Evolutionary conservation across 2,329 filamentous ascomycete species (phyloP).

Genomic region (Trichothecium roseum): DNA sequence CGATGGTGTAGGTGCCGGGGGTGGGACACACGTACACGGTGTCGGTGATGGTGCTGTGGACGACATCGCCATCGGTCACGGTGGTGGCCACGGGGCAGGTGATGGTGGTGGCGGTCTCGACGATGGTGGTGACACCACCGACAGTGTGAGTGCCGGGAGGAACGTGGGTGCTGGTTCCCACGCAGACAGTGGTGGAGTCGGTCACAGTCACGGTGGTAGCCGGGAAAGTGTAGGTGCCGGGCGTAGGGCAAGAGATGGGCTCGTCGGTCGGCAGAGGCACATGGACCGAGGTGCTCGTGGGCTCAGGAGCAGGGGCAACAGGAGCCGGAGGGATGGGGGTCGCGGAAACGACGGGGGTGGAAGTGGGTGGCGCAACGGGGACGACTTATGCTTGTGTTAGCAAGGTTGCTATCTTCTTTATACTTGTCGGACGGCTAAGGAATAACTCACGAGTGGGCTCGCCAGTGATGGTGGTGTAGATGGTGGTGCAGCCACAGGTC

Average conservation of each 20-base stretch:
- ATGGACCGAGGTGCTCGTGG: constrained; percentile 15
- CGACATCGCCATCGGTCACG: constrained; percentile 41
- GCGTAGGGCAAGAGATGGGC: constrained; percentile 46
- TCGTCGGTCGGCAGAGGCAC: constrained; percentile 39
- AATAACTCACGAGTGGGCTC: constrained; percentile 47
- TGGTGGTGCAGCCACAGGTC: constrained; percentile 56
- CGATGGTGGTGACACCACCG: constrained; percentile 63
- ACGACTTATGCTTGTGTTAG: constrained; percentile 23
- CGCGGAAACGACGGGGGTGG: constrained; percentile 1
- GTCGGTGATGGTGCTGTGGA: constrained; percentile 56
- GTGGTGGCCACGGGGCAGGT: constrained; percentile 60
- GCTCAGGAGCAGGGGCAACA: constrained; percentile 13
- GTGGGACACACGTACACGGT: constrained; percentile 66
- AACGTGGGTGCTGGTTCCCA: constrained; percentile 49
- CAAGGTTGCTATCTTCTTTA: neutral
- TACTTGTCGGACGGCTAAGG: no score
- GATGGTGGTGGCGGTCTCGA: constrained; percentile 55
- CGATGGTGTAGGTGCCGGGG: constrained; percentile 67
- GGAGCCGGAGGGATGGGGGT: neutral
- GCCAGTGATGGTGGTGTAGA: constrained; percentile 62
- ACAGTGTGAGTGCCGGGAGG: constrained; percentile 56
- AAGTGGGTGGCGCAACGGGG: constrained; percentile 16
- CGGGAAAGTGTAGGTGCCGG: constrained; percentile 67
- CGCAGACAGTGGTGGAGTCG: constrained; percentile 57
- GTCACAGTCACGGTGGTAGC: constrained; percentile 60